Percentiles rank a stretch among this genome's conserved stretches.
These are phyloP conservation scores for Talaromyces sp. DNA, from an alignment of 2,329 filamentous ascomycete species.

Conservation along the genomic window DNA sequence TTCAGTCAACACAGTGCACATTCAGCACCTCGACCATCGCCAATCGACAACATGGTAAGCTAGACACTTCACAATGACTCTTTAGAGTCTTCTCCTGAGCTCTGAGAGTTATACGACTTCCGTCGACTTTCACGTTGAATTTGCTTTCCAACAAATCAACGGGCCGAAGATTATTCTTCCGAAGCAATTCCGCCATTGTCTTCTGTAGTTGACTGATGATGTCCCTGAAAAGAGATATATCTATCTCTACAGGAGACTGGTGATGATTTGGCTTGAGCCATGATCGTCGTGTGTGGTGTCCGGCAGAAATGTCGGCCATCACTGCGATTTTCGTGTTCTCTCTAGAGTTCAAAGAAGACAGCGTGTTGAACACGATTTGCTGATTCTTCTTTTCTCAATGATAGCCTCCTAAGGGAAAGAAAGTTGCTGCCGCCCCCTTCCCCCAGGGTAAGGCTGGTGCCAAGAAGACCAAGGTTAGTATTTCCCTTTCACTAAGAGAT, in stretches of 20 bases:
- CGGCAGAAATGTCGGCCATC: conserved; percentile 18
- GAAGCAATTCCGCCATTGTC: conserved; percentile 39
- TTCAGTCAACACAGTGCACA: conserved; percentile 44
- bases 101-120: conserved; percentile 30
- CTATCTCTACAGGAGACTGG: conserved; percentile 20
- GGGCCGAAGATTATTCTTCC: conserved; percentile 24
- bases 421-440: conserved; percentile 95
- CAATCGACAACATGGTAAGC: conserved; percentile 61
- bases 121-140: conserved; percentile 24
- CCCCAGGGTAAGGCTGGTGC: conserved; percentile 82
- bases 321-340: conserved; percentile 51
- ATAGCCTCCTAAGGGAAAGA: conserved; percentile 99
- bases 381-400: conserved; percentile 99
- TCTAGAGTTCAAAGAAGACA: conserved; percentile 91
- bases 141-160: conserved; percentile 21
- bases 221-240: conserved; percentile 8
- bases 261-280: conserved; percentile 56
- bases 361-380: conserved; percentile 68
- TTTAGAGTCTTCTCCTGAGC: conserved; percentile 38
- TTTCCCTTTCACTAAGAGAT: too few species aligned
- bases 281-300: conserved; percentile 40
- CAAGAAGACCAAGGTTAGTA: conserved; percentile 93
- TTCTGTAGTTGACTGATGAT: conserved; percentile 26
- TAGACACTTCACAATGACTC: conserved; percentile 42
- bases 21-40: conserved; percentile 48